These are phyloP conservation scores for Epichloe gansuensis DNA, from an alignment of 2,329 filamentous ascomycete genomes.

Conservation along the genomic window DNA sequence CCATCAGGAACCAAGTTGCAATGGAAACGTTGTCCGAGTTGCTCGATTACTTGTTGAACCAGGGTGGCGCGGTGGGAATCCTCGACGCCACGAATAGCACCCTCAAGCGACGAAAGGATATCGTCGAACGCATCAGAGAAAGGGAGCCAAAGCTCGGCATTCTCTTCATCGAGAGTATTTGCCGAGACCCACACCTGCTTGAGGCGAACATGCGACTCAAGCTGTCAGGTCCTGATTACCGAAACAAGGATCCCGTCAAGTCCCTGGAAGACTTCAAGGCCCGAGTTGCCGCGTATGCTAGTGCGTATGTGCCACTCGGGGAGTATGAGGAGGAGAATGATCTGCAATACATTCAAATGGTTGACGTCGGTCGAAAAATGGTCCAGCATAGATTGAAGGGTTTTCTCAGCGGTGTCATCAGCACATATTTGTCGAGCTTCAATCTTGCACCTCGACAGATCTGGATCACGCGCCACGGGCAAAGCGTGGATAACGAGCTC, in stretches of 20 bases:
- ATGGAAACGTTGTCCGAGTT: conserved; percentile 87
- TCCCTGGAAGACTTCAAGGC: conserved; percentile 86
- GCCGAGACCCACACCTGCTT: conserved; percentile 68
- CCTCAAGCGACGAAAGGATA: conserved; percentile 64
- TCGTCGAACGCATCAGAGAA: conserved; percentile 71
- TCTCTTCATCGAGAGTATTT: conserved; percentile 90
- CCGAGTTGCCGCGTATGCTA: conserved; percentile 85
- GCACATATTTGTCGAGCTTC: conserved; percentile 92
- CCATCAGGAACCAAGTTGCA: conserved; percentile 80
- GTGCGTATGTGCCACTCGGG: conserved; percentile 81
- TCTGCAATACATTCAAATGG: conserved; percentile 94
- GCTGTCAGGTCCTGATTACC: conserved; percentile 90
- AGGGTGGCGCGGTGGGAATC: conserved; percentile 82
- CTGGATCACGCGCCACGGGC: conserved; percentile 93
- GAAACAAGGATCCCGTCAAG: conserved; percentile 75
- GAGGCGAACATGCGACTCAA: conserved; percentile 97
- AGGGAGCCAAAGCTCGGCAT: conserved; percentile 82
- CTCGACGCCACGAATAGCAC: conserved; percentile 97
- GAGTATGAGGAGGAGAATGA: conserved; percentile 81
- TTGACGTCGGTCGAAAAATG: conserved; percentile 91
- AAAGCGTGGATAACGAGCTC: conserved; percentile 74
- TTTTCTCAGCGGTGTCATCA: conserved; percentile 83
- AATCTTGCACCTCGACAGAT: conserved; percentile 92
- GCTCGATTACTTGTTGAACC: conserved; percentile 71
- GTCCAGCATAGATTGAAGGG: conserved; percentile 82